phyloP scores from a whole-genome alignment of 495 filamentous ascomycete genomes.

The Aspergillus ostianus region DNA sequence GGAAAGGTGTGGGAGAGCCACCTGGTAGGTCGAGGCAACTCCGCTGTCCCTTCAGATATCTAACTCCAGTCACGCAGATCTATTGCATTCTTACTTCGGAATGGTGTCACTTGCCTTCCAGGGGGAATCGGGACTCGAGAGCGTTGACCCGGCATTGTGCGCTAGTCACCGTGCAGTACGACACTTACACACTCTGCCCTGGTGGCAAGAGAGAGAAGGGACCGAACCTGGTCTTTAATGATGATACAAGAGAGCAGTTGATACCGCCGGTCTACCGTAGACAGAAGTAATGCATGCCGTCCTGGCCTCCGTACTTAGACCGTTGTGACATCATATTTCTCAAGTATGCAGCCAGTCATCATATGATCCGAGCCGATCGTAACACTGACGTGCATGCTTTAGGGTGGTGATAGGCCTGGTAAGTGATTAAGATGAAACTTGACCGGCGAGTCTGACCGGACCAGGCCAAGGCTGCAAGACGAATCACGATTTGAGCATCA shows the following conservation, averaged over 20 bases:
- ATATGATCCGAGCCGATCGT: constrained; percentile 5
- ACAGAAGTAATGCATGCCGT: no score
- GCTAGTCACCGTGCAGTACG: constrained; percentile 50
- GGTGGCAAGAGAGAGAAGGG: constrained; percentile 23
- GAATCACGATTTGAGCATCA: no score
- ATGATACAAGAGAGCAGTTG: no score
- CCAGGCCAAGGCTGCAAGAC: no score
- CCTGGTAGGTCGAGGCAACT: constrained; percentile 51
- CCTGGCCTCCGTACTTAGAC: background rate
- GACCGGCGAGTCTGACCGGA: no score
- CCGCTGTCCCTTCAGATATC: background rate
- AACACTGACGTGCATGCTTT: no score
- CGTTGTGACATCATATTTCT: background rate
- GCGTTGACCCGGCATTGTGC: constrained; percentile 69
- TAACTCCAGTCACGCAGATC: constrained; percentile 49
- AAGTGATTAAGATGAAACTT: background rate
- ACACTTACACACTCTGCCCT: constrained; percentile 42
- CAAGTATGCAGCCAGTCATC: constrained; percentile 10
- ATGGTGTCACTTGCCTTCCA: constrained; percentile 72
- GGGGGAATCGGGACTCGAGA: constrained; percentile 57
- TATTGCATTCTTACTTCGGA: constrained; percentile 88
- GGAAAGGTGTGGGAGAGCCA: constrained; percentile 73
- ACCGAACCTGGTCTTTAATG: no score
- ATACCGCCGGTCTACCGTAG: no score
- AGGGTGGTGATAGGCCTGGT: no score